Conservation (phyloP, 352 stramenopile genomes). For the Aphanomyces astaci region DNA sequence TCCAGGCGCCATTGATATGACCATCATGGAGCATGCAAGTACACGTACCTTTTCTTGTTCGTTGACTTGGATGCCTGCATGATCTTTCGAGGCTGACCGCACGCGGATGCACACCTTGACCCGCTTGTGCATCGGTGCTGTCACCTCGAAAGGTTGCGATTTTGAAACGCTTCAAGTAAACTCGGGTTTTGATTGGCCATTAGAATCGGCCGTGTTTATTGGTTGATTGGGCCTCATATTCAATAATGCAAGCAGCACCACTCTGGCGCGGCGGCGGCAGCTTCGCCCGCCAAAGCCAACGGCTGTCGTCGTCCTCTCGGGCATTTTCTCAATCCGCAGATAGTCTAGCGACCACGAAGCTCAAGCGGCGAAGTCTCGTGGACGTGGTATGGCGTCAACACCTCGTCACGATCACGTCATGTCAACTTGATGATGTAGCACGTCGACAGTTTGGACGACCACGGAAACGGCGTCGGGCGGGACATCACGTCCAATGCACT, state of each 20-base stretch:
- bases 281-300: not conserved
- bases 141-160: not conserved
- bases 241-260: no score
- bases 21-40: not conserved
- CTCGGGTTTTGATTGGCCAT: not conserved
- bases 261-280: not conserved
- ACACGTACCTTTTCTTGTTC: slow-evolving; percentile 35
- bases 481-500: not conserved
- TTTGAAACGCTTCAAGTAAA: not conserved
- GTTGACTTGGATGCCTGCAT: slow-evolving; percentile 38
- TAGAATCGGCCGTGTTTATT: no score
- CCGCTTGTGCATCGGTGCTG: slow-evolving; percentile 50
- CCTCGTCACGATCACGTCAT: not conserved
- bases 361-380: slow-evolving; percentile 11
- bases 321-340: not conserved
- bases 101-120: slow-evolving; percentile 64
- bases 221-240: no score
- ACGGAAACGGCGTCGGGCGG: slow-evolving; percentile 10
- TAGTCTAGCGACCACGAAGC: not conserved
- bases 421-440: slow-evolving; percentile 1
- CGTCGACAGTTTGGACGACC: slow-evolving; percentile 10
- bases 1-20: not conserved
- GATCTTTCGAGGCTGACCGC: slow-evolving; percentile 30
- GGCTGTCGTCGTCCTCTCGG: not conserved
- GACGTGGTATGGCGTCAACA: not conserved